These are phyloP conservation scores for Colletotrichum sublineola DNA, from an alignment of 2,329 filamentous ascomycete species.

Conservation along the genomic window DNA sequence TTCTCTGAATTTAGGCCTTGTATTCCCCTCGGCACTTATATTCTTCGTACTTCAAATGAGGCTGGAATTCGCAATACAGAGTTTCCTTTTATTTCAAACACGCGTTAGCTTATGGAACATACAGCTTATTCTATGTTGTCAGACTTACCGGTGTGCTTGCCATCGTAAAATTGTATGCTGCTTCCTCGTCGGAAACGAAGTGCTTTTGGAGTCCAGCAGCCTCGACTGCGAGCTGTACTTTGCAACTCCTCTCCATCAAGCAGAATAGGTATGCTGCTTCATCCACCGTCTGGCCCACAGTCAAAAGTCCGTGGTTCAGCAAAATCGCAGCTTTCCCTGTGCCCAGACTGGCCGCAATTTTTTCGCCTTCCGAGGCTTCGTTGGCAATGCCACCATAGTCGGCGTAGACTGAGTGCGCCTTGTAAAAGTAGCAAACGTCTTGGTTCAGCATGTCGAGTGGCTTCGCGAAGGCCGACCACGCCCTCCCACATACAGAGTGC, in stretches of 20 bases:
- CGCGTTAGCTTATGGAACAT: background rate
- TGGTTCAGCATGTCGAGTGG: slow-evolving; percentile 75
- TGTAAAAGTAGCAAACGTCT: slow-evolving; percentile 66
- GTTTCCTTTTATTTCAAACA: background rate
- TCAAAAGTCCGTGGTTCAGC: slow-evolving; percentile 78
- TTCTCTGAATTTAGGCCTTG: background rate
- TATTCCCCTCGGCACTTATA: background rate
- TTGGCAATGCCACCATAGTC: slow-evolving; percentile 65
- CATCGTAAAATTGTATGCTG: slow-evolving; percentile 5
- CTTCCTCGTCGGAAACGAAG: background rate
- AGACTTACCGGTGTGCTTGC: slow-evolving; percentile 3
- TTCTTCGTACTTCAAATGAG: slow-evolving; percentile 2
- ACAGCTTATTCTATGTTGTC: background rate
- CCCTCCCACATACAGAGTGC: slow-evolving; percentile 65
- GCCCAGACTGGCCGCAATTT: slow-evolving; percentile 74
- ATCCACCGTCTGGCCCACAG: slow-evolving; percentile 77
- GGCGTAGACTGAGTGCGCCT: slow-evolving; percentile 73
- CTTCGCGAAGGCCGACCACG: slow-evolving; percentile 70
- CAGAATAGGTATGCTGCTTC: slow-evolving; percentile 79
- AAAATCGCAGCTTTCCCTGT: slow-evolving; percentile 70
- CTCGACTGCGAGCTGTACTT: slow-evolving; percentile 70
- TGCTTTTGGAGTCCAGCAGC: slow-evolving; percentile 55
- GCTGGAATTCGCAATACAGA: slow-evolving; percentile 1
- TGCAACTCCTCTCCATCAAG: slow-evolving; percentile 74
- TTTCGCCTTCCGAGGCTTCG: slow-evolving; percentile 72